Base-by-base conservation (phyloP, 2,329 filamentous ascomycete genomes). In the Penicillium corylophilum region DNA sequence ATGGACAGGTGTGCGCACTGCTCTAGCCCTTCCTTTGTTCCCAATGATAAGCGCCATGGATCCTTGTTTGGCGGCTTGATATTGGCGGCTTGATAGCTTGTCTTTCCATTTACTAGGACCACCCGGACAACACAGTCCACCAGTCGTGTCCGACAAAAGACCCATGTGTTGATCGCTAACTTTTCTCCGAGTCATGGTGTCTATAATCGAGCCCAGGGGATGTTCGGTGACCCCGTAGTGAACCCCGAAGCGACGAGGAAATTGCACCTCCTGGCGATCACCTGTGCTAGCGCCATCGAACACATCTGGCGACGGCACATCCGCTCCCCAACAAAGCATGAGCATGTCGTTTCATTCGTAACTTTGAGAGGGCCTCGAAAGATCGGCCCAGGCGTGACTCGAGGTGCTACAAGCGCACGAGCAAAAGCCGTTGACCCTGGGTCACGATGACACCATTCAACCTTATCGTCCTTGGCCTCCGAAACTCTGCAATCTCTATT, bases 11-110 rank as follows among this genome's bases (percentile, higher is more conserved):
- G 33, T 43, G 36, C 23, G 16, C 42, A 26, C 42, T 48, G 24
- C 22, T 33, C 16, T 28, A 26, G 16, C 15, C 22, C 12, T 38
- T 53, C 55, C 55, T 57, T 57, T 57, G 55, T 57, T 24, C 35
- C 29, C 42, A 39, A 29, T n/a, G 24, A 23, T 44, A 43, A 44
- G 43, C 28, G 31, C 46, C 40, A 31, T 20, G 10, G 7, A 52
- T 44, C 55, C 55, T 41, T 55, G 55, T 44, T 44, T 48, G 29
- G 46, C 36, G 42, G 15, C 7, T 20, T 39, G 40, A 55, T 57
- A 55, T 44, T 48, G 29, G 46, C 36, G 42, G 15, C 7, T 20
- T 39, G 40, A 55, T 57, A 55, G 49, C 44, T 39, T 50, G 13
- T 13, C 10, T 16, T 43, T 22, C 36, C 16, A 13, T 26, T 36